Conservation (phyloP, 495 filamentous ascomycete genomes). For the Cercophora newfieldiana region DNA sequence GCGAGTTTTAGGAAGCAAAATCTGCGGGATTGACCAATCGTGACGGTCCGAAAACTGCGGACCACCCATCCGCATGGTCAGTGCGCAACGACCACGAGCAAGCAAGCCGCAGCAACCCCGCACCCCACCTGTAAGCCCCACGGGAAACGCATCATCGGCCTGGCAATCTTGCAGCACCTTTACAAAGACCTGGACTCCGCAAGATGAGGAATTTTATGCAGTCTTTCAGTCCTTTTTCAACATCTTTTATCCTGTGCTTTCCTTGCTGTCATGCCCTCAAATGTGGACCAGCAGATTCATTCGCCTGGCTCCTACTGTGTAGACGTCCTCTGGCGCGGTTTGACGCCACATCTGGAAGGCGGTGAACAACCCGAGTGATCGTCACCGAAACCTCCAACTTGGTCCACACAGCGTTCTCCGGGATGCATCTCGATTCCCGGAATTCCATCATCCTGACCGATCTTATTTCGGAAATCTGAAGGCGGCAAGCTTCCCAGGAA, state of each 20-base stretch:
- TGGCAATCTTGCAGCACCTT: not conserved
- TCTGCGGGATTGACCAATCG: conserved; percentile 16
- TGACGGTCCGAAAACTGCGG: conserved; percentile 2
- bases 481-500: not conserved
- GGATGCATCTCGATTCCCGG: not conserved
- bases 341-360: not conserved
- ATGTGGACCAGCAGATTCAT: too few relatives aligned
- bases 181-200: too few relatives aligned
- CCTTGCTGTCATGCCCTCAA: too few relatives aligned
- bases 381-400: not conserved
- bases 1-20: conserved; percentile 3
- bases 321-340: not conserved
- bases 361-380: not conserved
- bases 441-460: not conserved
- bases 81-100: not conserved
- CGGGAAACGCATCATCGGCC: not conserved
- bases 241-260: too few relatives aligned
- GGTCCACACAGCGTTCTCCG: not conserved
- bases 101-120: not conserved
- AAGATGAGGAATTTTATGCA: too few relatives aligned
- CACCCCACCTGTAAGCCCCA: not conserved
- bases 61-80: not conserved
- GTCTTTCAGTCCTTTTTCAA: too few relatives aligned
- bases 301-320: too few relatives aligned
- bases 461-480: not conserved